Percentiles rank a stretch among this genome's conserved stretches.
Conservation (phyloP, 257 asterid genomes). For the Forsythia suspensa region DNA sequence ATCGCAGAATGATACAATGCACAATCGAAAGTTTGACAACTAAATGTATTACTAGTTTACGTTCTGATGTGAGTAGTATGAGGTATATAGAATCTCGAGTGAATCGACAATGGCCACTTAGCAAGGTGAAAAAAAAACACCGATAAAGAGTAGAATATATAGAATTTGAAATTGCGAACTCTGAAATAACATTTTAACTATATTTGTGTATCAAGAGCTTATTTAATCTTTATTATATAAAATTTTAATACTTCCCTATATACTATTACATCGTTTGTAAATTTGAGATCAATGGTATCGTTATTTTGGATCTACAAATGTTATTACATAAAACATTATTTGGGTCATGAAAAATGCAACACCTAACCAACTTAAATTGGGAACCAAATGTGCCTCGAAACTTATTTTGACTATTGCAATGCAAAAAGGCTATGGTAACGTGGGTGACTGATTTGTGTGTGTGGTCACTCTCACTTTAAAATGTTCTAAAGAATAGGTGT, state of each 20-base stretch:
- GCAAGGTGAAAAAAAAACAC: neutral
- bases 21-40: neutral
- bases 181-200: too few species aligned
- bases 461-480: neutral
- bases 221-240: too few species aligned
- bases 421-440: neutral
- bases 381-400: neutral
- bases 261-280: too few species aligned
- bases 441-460: neutral
- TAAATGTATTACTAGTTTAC: conserved; percentile 2
- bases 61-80: neutral
- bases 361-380: neutral
- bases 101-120: neutral
- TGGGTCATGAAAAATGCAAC: neutral
- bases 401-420: neutral
- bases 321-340: neutral
- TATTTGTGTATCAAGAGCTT: neutral
- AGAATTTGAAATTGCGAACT: too few species aligned
- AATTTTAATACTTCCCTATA: too few species aligned
- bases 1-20: too few species aligned
- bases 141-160: too few species aligned
- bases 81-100: too few species aligned
- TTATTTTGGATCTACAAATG: neutral
- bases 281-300: neutral
- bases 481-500: neutral